These are phyloP conservation scores for Davidsoniella australis DNA, from an alignment of 2,329 filamentous ascomycete genomes.

Conservation along the genomic window DNA sequence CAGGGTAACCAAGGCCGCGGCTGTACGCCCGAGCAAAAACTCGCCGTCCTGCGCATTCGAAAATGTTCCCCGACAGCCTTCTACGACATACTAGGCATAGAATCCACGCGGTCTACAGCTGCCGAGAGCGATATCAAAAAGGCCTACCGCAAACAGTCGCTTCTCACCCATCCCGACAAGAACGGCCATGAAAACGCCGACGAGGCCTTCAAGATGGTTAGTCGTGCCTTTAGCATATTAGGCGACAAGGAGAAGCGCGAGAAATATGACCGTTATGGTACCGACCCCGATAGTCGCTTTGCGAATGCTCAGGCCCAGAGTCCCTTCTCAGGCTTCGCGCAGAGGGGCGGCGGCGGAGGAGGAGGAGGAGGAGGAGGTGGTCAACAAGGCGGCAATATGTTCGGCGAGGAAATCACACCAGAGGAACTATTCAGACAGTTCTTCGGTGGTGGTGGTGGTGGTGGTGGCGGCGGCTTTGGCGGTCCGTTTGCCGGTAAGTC, in stretches of 20 bases:
- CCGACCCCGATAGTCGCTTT: conserved; percentile 82
- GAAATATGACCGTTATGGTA: conserved; percentile 76
- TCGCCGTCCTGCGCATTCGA: conserved; percentile 76
- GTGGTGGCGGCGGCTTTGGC: conserved; percentile 50
- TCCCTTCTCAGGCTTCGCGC: conserved; percentile 33
- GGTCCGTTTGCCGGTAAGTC: conserved; percentile 28
- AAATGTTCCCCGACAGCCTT: conserved; percentile 73
- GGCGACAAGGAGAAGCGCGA: conserved; percentile 86
- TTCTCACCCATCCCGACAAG: conserved; percentile 96
- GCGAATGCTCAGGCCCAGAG: conserved; percentile 39
- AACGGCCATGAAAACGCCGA: conserved; percentile 92
- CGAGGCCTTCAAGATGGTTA: conserved; percentile 97
- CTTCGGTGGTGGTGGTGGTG: conserved; percentile 42
- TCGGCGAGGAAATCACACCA: conserved; percentile 82
- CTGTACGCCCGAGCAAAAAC: conserved; percentile 80
- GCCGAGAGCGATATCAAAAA: conserved; percentile 87
- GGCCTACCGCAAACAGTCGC: conserved; percentile 83
- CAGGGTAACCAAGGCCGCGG: conserved; percentile 60
- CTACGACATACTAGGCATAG: conserved; percentile 81
- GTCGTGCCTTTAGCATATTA: conserved; percentile 79
- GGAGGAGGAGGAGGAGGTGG: conserved; percentile 30
- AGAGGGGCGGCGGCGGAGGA: conserved; percentile 28
- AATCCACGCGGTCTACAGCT: conserved; percentile 43
- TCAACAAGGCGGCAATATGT: conserved; percentile 33
- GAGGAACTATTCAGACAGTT: conserved; percentile 96